Conservation (phyloP, 257 asterid genomes). For the Oldenlandia corymbosa region DNA sequence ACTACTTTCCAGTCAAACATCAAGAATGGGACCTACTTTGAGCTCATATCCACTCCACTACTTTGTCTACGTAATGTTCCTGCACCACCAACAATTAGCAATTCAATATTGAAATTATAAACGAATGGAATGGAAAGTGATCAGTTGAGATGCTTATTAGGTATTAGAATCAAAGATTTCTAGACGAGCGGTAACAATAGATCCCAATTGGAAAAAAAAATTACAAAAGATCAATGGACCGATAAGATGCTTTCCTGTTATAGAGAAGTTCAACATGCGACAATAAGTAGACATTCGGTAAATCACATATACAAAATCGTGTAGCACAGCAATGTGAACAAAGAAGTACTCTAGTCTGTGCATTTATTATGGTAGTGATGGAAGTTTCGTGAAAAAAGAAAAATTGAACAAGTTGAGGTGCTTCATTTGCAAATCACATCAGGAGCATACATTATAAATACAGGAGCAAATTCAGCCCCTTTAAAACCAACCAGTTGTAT, state of each 20-base stretch:
- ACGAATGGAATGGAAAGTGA: background rate
- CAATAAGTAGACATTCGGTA: too few relatives aligned
- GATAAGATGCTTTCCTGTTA: too few relatives aligned
- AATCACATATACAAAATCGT: too few relatives aligned
- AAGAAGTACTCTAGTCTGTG: too few relatives aligned
- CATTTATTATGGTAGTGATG: background rate
- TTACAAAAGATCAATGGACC: too few relatives aligned
- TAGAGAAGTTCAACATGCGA: too few relatives aligned
- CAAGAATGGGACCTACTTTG: slow-evolving; percentile 39
- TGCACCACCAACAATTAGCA: slow-evolving; percentile 27
- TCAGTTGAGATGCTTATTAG: background rate
- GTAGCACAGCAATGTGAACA: too few relatives aligned
- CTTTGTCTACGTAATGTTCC: slow-evolving; percentile 65
- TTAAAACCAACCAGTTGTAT: slow-evolving; percentile 10
- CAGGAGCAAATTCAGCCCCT: background rate
- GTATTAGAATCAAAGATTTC: background rate
- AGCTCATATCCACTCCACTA: slow-evolving; percentile 59
- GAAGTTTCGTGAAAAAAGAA: background rate
- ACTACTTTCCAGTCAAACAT: background rate
- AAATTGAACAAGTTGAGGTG: background rate
- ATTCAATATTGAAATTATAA: background rate
- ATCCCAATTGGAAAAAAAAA: too few relatives aligned
- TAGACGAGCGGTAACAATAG: too few relatives aligned
- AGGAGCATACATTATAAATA: background rate
- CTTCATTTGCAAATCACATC: background rate